Evolutionary conservation across 139 green algal species (phyloP).

Genomic region (Tetratostichococcus sp.): DNA sequence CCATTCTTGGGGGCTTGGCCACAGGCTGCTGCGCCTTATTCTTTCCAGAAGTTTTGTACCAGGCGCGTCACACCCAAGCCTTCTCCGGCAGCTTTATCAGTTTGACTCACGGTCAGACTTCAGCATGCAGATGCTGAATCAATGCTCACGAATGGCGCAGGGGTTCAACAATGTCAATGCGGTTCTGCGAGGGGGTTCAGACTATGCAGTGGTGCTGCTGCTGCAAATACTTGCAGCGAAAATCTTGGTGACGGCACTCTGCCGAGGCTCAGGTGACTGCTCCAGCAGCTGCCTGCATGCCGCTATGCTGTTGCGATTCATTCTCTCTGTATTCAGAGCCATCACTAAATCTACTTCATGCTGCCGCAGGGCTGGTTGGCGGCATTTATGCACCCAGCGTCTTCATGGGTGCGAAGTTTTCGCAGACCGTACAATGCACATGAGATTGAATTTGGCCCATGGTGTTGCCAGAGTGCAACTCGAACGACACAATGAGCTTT

Average conservation of each 20-base stretch:
- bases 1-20: constrained; percentile 56
- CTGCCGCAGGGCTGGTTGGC: constrained; percentile 68
- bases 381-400: constrained; percentile 93
- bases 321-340: no score
- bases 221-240: constrained; percentile 75
- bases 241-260: constrained; percentile 82
- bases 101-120: neutral
- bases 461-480: no score
- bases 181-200: constrained; percentile 35
- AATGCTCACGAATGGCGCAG: no score
- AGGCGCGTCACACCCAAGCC: no score
- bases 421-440: no score
- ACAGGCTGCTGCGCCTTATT: constrained; percentile 56
- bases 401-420: constrained; percentile 78
- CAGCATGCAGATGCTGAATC: neutral
- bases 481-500: no score
- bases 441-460: no score
- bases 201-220: constrained; percentile 55
- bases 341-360: no score
- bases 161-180: constrained; percentile 78
- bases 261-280: constrained; percentile 52
- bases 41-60: constrained; percentile 77
- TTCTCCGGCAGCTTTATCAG: no score
- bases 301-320: no score
- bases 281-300: neutral